Percentiles rank a stretch among this genome's conserved stretches.
Conservation (phyloP, 164 flowering plant species). For the Nymphaea colorata region DNA sequence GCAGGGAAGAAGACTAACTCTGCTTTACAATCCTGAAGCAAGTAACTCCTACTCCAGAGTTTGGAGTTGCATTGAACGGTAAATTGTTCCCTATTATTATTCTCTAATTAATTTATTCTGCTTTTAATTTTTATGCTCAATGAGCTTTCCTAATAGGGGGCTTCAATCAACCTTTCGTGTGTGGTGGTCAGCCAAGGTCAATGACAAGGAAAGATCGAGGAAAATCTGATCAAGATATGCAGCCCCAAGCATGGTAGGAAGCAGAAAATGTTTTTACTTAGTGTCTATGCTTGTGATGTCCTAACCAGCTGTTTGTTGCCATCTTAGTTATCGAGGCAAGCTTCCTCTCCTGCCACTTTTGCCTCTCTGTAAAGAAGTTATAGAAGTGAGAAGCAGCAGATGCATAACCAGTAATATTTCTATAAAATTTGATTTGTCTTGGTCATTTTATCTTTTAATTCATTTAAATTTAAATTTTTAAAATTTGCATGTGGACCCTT, state of each 20-base stretch:
- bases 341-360: no score
- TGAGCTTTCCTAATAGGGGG: constrained; percentile 45
- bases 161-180: constrained; percentile 95
- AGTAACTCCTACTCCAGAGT: constrained; percentile 55
- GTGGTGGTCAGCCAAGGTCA: constrained; percentile 82
- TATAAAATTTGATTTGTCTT: no score
- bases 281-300: background rate
- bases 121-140: background rate
- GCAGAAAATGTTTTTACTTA: background rate
- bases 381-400: no score
- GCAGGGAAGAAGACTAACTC: no score
- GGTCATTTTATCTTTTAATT: no score
- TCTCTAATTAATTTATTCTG: background rate
- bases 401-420: no score
- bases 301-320: no score
- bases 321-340: no score
- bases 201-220: constrained; percentile 71
- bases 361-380: no score
- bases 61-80: constrained; percentile 89
- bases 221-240: constrained; percentile 75
- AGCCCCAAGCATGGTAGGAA: constrained; percentile 79
- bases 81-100: constrained; percentile 1
- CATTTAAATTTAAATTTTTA: no score
- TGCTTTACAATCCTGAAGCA: constrained; percentile 81
- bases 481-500: no score